These are phyloP conservation scores for Ogataea salicorniae DNA, from an alignment of 805 yeast genomes.

Conservation along the genomic window DNA sequence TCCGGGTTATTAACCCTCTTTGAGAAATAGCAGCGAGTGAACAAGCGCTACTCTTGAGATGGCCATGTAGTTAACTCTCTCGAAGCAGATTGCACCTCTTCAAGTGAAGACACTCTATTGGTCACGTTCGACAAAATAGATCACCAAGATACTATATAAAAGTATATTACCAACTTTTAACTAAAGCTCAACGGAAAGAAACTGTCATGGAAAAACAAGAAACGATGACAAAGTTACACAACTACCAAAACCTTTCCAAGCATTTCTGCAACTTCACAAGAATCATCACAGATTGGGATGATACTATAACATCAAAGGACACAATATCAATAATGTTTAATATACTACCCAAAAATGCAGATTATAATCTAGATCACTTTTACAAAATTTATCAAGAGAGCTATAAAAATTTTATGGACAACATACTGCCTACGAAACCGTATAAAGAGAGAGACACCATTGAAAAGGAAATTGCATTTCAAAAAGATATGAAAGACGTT, in stretches of 20 bases:
- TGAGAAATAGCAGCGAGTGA: too few species aligned
- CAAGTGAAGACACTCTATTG: too few species aligned
- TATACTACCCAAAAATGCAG: slow-evolving; percentile 37
- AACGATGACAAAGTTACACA: slow-evolving; percentile 13
- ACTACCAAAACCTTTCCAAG: slow-evolving; percentile 11
- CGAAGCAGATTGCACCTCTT: too few species aligned
- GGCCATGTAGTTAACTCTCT: not conserved
- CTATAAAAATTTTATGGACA: slow-evolving; percentile 27
- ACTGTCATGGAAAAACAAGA: not conserved
- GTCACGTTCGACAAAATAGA: too few species aligned
- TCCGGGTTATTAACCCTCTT: too few species aligned
- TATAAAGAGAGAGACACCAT: slow-evolving; percentile 32
- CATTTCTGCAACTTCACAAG: slow-evolving; percentile 8
- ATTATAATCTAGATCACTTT: slow-evolving; percentile 39
- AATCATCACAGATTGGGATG: slow-evolving; percentile 61
- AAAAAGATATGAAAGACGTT: slow-evolving; percentile 37
- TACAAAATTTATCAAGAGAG: slow-evolving; percentile 37
- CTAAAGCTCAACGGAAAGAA: too few species aligned
- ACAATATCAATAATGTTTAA: slow-evolving; percentile 49
- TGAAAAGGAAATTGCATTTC: slow-evolving; percentile 41
- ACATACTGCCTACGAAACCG: slow-evolving; percentile 14
- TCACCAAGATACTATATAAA: not conserved
- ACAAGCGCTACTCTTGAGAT: too few species aligned
- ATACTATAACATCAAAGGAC: slow-evolving; percentile 52
- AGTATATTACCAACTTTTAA: not conserved